A percentile compares a stretch with the other conserved stretches of the same genome.
These are phyloP conservation scores for Draba incana DNA, from an alignment of 345 rosid species.

Conservation along the genomic window DNA sequence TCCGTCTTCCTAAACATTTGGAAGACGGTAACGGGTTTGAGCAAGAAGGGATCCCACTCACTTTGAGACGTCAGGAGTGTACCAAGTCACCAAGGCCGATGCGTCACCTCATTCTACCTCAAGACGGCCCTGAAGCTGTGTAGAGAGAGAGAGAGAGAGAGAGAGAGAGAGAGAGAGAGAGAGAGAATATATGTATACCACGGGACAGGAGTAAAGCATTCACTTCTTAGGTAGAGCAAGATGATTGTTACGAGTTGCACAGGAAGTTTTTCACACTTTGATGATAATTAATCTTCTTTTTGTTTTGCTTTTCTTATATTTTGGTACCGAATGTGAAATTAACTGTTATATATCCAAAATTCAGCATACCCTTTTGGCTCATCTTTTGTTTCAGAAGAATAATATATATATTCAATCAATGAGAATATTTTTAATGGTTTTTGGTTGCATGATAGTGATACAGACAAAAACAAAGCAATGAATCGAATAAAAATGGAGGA, in stretches of 20 bases:
- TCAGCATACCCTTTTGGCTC: not conserved
- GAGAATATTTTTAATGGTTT: not conserved
- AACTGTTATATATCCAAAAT: conserved; percentile 6
- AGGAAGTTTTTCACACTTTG: conserved; percentile 10
- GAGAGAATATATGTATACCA: conserved; percentile 21
- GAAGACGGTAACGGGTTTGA: conserved; percentile 46
- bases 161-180: not conserved
- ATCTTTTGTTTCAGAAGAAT: not conserved
- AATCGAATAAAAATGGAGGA: conserved; percentile 39
- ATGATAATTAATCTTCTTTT: conserved; percentile 23
- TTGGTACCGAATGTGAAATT: conserved; percentile 14
- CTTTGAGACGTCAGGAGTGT: conserved; percentile 29
- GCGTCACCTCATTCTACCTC: conserved; percentile 45
- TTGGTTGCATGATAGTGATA: conserved; percentile 19
- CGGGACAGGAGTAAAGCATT: conserved; percentile 27
- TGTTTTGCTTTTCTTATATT: conserved; percentile 17
- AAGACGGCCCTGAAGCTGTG: conserved; percentile 54
- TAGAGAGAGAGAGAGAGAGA: conserved; percentile 1
- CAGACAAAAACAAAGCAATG: conserved; percentile 39
- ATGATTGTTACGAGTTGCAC: conserved; percentile 28
- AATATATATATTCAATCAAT: not conserved
- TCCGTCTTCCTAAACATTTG: conserved; percentile 45
- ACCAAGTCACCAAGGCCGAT: conserved; percentile 50
- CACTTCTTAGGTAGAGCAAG: conserved; percentile 14
- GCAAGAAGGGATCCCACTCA: conserved; percentile 47